phyloP scores from a whole-genome alignment of 78 protist genomes.

The Planoprotostelium fungivorum region DNA sequence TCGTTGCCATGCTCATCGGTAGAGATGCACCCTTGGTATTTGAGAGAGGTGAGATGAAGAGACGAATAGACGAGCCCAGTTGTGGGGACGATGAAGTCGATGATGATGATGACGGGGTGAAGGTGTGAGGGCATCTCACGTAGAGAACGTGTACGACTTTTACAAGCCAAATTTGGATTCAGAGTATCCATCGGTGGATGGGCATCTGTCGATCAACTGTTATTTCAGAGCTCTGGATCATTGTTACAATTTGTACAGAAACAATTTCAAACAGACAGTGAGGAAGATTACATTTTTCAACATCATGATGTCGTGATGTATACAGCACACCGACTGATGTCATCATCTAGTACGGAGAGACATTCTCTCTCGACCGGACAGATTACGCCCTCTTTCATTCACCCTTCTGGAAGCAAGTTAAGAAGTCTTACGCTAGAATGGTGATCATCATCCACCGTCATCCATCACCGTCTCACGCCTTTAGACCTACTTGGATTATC shows the following conservation, averaged over 20 bases:
- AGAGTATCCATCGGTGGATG: conserved; percentile 92
- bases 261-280: conserved; percentile 23
- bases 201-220: conserved; percentile 81
- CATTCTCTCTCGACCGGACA: conserved; percentile 23
- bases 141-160: conserved; percentile 91
- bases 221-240: conserved; percentile 83
- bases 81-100: neutral
- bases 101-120: neutral
- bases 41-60: conserved; percentile 26
- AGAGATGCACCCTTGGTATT: conserved; percentile 93
- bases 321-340: too few species aligned
- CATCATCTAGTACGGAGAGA: conserved; percentile 10
- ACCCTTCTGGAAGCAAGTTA: conserved; percentile 94
- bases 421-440: conserved; percentile 84
- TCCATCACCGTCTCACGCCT: neutral
- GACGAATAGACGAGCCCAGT: neutral
- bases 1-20: conserved; percentile 95
- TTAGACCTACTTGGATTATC: conserved; percentile 67
- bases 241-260: conserved; percentile 67
- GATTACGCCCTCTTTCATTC: conserved; percentile 88
- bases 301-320: too few species aligned
- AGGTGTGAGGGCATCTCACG: conserved; percentile 68
- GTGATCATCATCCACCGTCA: neutral
- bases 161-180: conserved; percentile 88
- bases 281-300: neutral